These are phyloP conservation scores for Microstegium vimineum DNA, from an alignment of 176 grass and related monocot genomes.

Conservation along the genomic window DNA sequence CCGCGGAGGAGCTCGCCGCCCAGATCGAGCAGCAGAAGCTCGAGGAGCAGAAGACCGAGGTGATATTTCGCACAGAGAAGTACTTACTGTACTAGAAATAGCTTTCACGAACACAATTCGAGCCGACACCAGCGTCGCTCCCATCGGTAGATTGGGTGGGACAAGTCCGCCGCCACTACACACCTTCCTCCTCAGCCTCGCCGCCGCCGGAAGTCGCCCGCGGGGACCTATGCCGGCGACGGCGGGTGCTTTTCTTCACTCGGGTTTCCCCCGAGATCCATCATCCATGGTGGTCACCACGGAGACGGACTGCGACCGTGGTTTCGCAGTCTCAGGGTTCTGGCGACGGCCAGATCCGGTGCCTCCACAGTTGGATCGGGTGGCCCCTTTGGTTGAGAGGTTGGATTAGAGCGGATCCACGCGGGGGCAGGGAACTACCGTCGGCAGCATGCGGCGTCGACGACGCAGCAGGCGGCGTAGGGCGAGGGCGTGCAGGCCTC, in stretches of 20 bases:
- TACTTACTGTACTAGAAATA: neutral
- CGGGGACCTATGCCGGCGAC: neutral
- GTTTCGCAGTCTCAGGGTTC: neutral
- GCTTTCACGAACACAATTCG: neutral
- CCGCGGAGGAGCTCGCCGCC: slow-evolving; percentile 53
- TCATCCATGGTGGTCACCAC: neutral
- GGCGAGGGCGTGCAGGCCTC: no score
- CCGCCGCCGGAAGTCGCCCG: neutral
- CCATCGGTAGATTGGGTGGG: neutral
- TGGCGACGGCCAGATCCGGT: neutral
- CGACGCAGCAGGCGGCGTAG: no score
- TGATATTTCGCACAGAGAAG: neutral
- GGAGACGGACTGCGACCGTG: neutral
- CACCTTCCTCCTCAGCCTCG: neutral
- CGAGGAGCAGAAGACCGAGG: slow-evolving; percentile 47
- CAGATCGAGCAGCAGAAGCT: slow-evolving; percentile 55
- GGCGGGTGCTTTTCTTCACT: neutral
- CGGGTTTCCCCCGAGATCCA: neutral
- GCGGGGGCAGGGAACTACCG: neutral
- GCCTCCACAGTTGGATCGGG: neutral
- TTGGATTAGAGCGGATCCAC: neutral
- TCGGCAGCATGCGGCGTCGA: no score
- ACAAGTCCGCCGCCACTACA: neutral
- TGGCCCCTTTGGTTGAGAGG: neutral
- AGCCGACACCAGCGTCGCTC: neutral